phyloP scores from a whole-genome alignment of 352 stramenopile species.

The Globisporangium paddicum region DNA sequence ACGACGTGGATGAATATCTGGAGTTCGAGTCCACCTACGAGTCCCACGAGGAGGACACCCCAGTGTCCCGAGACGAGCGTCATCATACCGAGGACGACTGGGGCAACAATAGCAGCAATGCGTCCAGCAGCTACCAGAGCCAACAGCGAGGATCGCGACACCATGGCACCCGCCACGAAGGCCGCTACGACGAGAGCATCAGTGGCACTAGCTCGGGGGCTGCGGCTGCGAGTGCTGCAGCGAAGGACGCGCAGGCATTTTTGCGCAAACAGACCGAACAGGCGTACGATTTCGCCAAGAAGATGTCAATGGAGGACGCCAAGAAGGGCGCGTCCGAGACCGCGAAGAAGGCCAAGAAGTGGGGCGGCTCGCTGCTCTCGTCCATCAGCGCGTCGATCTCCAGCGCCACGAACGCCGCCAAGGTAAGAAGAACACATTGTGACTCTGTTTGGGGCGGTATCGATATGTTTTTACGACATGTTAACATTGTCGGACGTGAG shows the following conservation, averaged over 20 bases:
- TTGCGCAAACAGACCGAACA: constrained; percentile 82
- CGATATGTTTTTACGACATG: background rate
- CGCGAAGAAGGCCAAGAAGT: constrained; percentile 87
- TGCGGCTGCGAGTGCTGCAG: constrained; percentile 22
- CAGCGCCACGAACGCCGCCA: constrained; percentile 47
- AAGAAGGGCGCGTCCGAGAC: constrained; percentile 79
- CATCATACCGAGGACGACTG: constrained; percentile 3
- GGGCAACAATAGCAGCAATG: constrained; percentile 21
- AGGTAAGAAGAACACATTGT: constrained; percentile 37
- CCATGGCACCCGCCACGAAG: constrained; percentile 17
- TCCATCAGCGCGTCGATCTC: constrained; percentile 76
- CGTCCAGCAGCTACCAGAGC: constrained; percentile 9
- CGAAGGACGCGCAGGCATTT: constrained; percentile 55
- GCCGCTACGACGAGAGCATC: constrained; percentile 27
- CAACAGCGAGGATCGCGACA: constrained; percentile 15
- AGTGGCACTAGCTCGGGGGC: constrained; percentile 5
- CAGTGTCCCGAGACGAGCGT: background rate
- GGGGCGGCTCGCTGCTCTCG: constrained; percentile 73
- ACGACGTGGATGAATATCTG: constrained; percentile 37
- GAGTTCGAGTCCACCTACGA: constrained; percentile 58
- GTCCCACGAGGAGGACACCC: constrained; percentile 22
- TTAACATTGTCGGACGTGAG: background rate
- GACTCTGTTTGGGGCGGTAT: background rate
- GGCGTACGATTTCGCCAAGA: constrained; percentile 86
- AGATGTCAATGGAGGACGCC: constrained; percentile 83